Percentiles rank a stretch among this genome's conserved stretches.
Evolutionary conservation across 176 grass and related monocot genomes (phyloP).

Genomic region (Aegilops bicornis): DNA sequence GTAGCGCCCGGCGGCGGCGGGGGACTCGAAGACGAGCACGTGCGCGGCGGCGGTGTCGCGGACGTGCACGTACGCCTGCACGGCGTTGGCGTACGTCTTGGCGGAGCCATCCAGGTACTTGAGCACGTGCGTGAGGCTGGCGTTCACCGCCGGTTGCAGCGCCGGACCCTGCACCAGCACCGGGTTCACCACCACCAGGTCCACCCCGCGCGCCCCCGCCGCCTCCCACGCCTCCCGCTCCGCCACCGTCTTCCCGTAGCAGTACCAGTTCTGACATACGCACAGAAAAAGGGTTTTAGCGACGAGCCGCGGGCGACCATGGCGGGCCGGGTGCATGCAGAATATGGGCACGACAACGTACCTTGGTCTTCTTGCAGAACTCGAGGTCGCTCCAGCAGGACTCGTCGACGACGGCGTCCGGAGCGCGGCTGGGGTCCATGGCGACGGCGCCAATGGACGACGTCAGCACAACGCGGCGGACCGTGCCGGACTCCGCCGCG

Average conservation of each 20-base stretch:
- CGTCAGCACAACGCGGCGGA: conserved; percentile 73
- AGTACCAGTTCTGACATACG: conserved; percentile 68
- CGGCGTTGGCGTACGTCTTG: conserved; percentile 65
- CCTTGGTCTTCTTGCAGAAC: conserved; percentile 65
- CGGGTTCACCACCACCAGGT: conserved; percentile 65
- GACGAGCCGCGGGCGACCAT: neutral
- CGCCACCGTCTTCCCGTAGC: conserved; percentile 74
- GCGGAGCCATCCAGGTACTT: conserved; percentile 73
- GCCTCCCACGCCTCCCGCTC: conserved; percentile 62
- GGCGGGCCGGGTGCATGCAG: neutral
- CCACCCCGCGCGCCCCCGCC: conserved; percentile 47
- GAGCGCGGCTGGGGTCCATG: conserved; percentile 63
- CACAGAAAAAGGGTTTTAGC: neutral
- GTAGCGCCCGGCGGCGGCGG: conserved; percentile 50
- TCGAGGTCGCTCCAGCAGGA: conserved; percentile 94
- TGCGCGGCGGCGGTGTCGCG: conserved; percentile 71
- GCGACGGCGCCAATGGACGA: conserved; percentile 75
- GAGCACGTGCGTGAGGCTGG: conserved; percentile 68
- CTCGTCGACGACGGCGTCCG: conserved; percentile 71
- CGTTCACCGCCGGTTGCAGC: conserved; percentile 72
- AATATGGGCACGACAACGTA: neutral
- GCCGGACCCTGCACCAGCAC: conserved; percentile 72
- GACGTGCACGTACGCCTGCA: conserved; percentile 88
- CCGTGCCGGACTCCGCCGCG: conserved; percentile 55
- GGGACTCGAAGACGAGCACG: conserved; percentile 62